phyloP scores from a whole-genome alignment of 2,329 filamentous ascomycete genomes.

The Claviceps pusilla region DNA sequence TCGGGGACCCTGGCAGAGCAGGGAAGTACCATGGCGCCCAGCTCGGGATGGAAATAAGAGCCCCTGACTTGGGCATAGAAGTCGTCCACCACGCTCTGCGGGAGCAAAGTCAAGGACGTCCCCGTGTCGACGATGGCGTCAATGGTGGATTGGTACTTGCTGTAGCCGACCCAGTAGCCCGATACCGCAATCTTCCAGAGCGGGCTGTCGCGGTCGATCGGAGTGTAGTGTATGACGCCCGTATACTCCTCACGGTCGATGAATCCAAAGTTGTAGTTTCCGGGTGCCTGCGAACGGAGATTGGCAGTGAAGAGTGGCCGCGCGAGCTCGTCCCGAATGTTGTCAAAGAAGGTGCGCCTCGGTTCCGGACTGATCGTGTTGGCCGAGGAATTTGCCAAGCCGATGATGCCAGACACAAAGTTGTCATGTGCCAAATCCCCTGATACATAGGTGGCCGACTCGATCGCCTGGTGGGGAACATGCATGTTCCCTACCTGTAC shows the following conservation, averaged over 20 bases:
- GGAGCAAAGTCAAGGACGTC: slow-evolving; percentile 49
- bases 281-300: slow-evolving; percentile 16
- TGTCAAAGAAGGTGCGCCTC: slow-evolving; percentile 23
- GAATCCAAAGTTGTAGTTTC: slow-evolving; percentile 28
- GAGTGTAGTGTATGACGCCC: slow-evolving; percentile 39
- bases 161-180: slow-evolving; percentile 37
- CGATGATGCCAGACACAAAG: slow-evolving; percentile 23
- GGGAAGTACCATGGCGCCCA: slow-evolving; percentile 44
- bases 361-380: slow-evolving; percentile 20
- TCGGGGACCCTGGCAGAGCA: slow-evolving; percentile 37
- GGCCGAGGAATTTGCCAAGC: slow-evolving; percentile 16
- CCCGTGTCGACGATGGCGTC: slow-evolving; percentile 55
- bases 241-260: slow-evolving; percentile 43
- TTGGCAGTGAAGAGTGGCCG: slow-evolving; percentile 24
- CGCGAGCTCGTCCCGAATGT: slow-evolving; percentile 15
- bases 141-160: slow-evolving; percentile 4
- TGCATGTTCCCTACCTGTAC: slow-evolving; percentile 46
- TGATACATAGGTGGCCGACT: slow-evolving; percentile 47
- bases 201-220: slow-evolving; percentile 35
- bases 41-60: slow-evolving; percentile 25
- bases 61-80: slow-evolving; percentile 46
- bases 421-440: slow-evolving; percentile 19
- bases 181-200: slow-evolving; percentile 48
- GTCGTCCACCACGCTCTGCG: slow-evolving; percentile 32
- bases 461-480: slow-evolving; percentile 47